Conservation (phyloP, 495 filamentous ascomycete species). For the Penicillium cinerascens region DNA sequence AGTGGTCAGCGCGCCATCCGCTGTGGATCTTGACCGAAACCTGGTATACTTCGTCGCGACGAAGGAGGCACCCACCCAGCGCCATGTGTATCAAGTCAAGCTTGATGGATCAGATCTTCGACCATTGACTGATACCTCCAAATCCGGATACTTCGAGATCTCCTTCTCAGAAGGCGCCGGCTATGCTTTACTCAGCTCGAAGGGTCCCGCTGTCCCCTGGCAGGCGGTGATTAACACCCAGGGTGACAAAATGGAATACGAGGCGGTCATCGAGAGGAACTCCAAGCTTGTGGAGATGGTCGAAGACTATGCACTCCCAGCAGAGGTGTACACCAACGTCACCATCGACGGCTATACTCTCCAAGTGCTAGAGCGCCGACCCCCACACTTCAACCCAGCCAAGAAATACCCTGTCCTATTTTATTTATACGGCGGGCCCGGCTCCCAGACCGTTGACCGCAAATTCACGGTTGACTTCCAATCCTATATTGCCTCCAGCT, state of each 20-base stretch:
- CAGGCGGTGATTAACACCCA: constrained; percentile 87
- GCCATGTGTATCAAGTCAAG: constrained; percentile 86
- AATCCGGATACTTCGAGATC: constrained; percentile 77
- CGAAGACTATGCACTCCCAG: constrained; percentile 74
- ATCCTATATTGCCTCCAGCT: constrained; percentile 75
- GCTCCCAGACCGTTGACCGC: constrained; percentile 81
- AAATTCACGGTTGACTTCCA: constrained; percentile 85
- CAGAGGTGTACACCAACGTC: constrained; percentile 79
- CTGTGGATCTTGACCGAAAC: constrained; percentile 79
- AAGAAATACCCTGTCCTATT: constrained; percentile 94
- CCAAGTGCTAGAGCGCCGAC: constrained; percentile 85
- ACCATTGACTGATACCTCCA: constrained; percentile 69
- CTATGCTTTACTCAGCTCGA: constrained; percentile 77
- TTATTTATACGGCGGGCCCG: constrained; percentile 86
- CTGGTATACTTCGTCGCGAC: constrained; percentile 89
- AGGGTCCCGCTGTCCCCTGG: constrained; percentile 84
- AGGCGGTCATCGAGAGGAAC: constrained; percentile 76
- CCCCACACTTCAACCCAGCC: constrained; percentile 81
- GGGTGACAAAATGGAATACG: constrained; percentile 57
- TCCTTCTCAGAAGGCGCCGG: constrained; percentile 80
- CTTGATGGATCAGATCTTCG: constrained; percentile 70
- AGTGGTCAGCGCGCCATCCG: constrained; percentile 82
- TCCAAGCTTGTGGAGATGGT: constrained; percentile 61
- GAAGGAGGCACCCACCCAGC: constrained; percentile 79
- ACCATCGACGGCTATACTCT: constrained; percentile 74